phyloP scores from a whole-genome alignment of 306 rosid genomes.

The Begonia fuchsioides region DNA sequence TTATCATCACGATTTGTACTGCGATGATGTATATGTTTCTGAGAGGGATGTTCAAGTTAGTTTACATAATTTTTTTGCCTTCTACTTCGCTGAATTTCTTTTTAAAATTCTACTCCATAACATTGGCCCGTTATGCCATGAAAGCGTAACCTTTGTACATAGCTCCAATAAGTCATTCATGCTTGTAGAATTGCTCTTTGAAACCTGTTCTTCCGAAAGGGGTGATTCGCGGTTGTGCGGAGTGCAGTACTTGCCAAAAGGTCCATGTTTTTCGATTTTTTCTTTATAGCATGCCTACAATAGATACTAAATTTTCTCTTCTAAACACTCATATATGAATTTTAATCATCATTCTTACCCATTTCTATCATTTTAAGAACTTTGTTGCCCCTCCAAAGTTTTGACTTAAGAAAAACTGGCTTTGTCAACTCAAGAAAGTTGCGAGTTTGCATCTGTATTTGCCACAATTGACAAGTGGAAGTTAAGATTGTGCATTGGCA shows the following conservation, averaged over 20 bases:
- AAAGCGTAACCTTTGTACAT: constrained; percentile 11
- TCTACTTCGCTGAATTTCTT: too few species aligned
- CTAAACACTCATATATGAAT: too few species aligned
- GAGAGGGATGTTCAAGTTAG: constrained; percentile 63
- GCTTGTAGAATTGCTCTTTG: constrained; percentile 51
- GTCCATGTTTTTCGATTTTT: constrained; percentile 9
- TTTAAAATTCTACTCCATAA: not conserved
- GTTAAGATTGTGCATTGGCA: not conserved
- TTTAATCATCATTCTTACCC: too few species aligned
- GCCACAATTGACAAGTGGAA: not conserved
- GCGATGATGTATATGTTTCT: constrained; percentile 52
- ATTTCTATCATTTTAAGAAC: too few species aligned
- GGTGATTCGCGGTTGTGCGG: constrained; percentile 84
- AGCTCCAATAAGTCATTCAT: constrained; percentile 16
- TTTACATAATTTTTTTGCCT: constrained; percentile 17
- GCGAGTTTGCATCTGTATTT: too few species aligned
- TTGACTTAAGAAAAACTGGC: too few species aligned
- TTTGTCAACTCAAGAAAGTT: too few species aligned
- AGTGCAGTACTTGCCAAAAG: constrained; percentile 81
- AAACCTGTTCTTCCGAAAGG: constrained; percentile 59
- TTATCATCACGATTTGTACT: constrained; percentile 28
- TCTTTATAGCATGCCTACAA: not conserved
- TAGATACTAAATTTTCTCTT: not conserved
- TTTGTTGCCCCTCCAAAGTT: too few species aligned
- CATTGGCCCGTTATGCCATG: constrained; percentile 6